Percentiles rank a stretch among this genome's conserved stretches.
These are phyloP conservation scores for Mucor irregularis DNA, from an alignment of 371 early-diverging fungal genomes.

Conservation along the genomic window DNA sequence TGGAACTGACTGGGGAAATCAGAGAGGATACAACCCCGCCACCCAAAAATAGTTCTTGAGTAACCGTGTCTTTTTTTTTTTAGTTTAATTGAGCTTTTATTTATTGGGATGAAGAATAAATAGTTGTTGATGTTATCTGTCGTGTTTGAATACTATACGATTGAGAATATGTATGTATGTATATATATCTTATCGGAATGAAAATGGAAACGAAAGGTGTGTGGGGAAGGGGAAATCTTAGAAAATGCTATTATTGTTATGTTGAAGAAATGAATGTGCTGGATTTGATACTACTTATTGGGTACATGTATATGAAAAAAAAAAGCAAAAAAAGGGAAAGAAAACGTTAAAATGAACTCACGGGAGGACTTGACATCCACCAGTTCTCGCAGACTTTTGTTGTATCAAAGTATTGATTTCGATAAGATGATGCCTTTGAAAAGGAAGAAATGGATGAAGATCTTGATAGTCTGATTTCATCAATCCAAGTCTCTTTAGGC, in stretches of 20 bases:
- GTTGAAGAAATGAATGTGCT: not conserved
- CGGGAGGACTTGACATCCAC: constrained; percentile 16
- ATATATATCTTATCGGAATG: too few relatives aligned
- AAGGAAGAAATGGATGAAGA: constrained; percentile 2
- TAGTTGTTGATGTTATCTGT: too few relatives aligned
- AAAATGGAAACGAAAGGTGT: not conserved
- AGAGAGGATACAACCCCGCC: too few relatives aligned
- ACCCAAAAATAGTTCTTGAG: too few relatives aligned
- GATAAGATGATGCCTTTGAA: not conserved
- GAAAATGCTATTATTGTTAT: not conserved
- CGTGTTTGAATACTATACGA: too few relatives aligned
- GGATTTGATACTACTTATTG: not conserved
- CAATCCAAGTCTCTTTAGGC: constrained; percentile 9
- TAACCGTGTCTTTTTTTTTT: too few relatives aligned
- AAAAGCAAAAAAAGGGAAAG: too few relatives aligned
- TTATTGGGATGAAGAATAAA: too few relatives aligned
- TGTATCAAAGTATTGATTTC: not conserved
- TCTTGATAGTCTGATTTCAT: constrained; percentile 8
- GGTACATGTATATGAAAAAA: too few relatives aligned
- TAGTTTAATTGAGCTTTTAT: too few relatives aligned
- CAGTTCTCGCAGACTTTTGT: constrained; percentile 4
- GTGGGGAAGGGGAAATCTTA: not conserved
- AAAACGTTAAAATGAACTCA: constrained; percentile 1
- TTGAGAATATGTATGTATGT: too few relatives aligned
- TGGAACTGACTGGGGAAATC: too few relatives aligned